Conservation (phyloP, 2,329 filamentous ascomycete species). For the Sarocladiaceae sp. region DNA sequence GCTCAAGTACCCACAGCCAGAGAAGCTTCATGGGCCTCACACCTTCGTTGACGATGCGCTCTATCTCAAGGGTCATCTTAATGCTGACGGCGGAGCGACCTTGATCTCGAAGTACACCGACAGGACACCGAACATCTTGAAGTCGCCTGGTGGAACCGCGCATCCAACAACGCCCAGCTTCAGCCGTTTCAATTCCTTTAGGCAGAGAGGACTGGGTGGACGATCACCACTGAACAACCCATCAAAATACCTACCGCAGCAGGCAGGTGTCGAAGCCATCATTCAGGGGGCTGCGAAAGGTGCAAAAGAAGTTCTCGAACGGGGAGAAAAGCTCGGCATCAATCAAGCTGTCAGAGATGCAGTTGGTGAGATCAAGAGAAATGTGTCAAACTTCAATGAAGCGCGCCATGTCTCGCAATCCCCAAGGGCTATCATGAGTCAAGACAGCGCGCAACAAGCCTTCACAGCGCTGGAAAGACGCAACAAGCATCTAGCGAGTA, state of each 20-base stretch:
- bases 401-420: constrained; percentile 32
- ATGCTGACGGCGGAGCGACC: constrained; percentile 54
- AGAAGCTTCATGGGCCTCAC: constrained; percentile 60
- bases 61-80: constrained; percentile 64
- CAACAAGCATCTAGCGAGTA: constrained; percentile 61
- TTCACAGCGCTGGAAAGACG: constrained; percentile 49
- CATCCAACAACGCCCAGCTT: constrained; percentile 31
- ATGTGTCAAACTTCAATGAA: constrained; percentile 65
- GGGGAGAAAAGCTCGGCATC: constrained; percentile 71
- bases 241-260: constrained; percentile 49
- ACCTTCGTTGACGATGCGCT: constrained; percentile 85
- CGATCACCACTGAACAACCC: constrained; percentile 44
- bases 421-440: constrained; percentile 31
- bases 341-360: constrained; percentile 79
- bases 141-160: constrained; percentile 18
- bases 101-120: constrained; percentile 71
- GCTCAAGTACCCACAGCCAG: constrained; percentile 74
- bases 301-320: constrained; percentile 69
- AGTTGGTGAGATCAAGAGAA: constrained; percentile 73
- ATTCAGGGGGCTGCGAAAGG: constrained; percentile 74
- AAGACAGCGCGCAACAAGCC: constrained; percentile 20
- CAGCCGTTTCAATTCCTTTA: constrained; percentile 29
- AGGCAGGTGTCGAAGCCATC: constrained; percentile 62
- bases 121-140: constrained; percentile 36
- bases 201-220: constrained; percentile 34